Conservation (phyloP, 1,139 yeast species). For the Yamadazyma epiphylla region DNA sequence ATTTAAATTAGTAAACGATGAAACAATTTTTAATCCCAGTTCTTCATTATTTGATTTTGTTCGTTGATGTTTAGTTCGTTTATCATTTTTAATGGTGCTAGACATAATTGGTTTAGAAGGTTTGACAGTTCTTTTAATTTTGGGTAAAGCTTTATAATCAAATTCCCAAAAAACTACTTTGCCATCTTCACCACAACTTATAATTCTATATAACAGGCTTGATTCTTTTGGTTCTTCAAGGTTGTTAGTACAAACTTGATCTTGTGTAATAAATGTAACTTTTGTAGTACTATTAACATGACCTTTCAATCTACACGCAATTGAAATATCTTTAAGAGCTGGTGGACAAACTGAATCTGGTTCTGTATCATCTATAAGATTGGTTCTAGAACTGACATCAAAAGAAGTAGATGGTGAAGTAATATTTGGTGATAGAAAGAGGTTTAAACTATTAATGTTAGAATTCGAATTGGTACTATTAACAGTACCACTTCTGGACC, state of each 20-base stretch:
- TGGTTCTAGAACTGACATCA: conserved; percentile 11
- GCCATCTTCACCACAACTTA: conserved; percentile 73
- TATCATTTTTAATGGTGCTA: background rate
- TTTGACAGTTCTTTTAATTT: conserved; percentile 25
- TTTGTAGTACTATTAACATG: conserved; percentile 62
- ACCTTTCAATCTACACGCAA: conserved; percentile 56
- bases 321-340: conserved; percentile 36
- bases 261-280: conserved; percentile 30
- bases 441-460: conserved; percentile 6
- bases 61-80: conserved; percentile 5
- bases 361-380: conserved; percentile 1
- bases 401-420: conserved; percentile 20
- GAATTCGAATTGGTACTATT: conserved; percentile 24
- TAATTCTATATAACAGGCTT: conserved; percentile 47
- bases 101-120: conserved; percentile 1
- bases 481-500: conserved; percentile 39
- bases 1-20: conserved; percentile 9
- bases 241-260: conserved; percentile 9
- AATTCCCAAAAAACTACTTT: conserved; percentile 70
- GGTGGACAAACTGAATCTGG: conserved; percentile 24
- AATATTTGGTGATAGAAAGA: conserved; percentile 19
- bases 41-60: conserved; percentile 12
- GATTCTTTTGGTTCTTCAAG: conserved; percentile 15
- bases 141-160: conserved; percentile 57
- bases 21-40: conserved; percentile 2